Evolutionary conservation across 495 filamentous ascomycete genomes (phyloP).

Genomic region (Aspergillus ostianus): DNA sequence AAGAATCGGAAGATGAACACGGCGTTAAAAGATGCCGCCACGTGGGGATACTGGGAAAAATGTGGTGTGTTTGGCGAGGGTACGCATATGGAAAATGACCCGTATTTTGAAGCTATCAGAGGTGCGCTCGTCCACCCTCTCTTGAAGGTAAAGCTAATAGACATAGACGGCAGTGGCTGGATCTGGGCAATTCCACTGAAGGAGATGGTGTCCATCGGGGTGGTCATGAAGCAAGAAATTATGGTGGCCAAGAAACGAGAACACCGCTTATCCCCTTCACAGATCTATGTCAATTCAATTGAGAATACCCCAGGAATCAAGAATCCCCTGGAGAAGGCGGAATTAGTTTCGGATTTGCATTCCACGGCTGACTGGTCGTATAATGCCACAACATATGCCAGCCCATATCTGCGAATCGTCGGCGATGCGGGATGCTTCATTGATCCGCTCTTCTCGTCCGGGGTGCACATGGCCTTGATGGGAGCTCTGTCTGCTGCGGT

Average conservation of each 20-base stretch:
- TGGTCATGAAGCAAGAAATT: constrained; percentile 34
- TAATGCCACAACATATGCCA: constrained; percentile 39
- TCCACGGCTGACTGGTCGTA: constrained; percentile 45
- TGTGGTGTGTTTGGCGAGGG: constrained; percentile 22
- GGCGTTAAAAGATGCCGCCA: constrained; percentile 38
- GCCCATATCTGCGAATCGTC: constrained; percentile 30
- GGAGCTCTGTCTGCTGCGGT: constrained; percentile 47
- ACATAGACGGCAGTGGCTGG: constrained; percentile 30
- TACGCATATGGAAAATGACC: constrained; percentile 17
- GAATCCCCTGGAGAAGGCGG: constrained; percentile 25
- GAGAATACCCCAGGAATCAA: constrained; percentile 25
- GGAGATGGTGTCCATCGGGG: constrained; percentile 32
- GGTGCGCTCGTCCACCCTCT: constrained; percentile 13
- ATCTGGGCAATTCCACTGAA: constrained; percentile 29
- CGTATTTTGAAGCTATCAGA: constrained; percentile 37
- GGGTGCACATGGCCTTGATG: constrained; percentile 47
- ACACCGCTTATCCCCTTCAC: constrained; percentile 19
- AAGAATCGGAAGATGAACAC: constrained; percentile 38
- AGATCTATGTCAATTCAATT: constrained; percentile 42
- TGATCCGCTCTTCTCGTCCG: constrained; percentile 45
- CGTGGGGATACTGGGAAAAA: constrained; percentile 39
- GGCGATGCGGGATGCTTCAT: constrained; percentile 47
- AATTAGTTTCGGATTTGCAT: constrained; percentile 36
- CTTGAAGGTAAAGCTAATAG: background rate
- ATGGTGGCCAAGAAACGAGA: constrained; percentile 24